Conservation (phyloP, 208 protist species). For the Crithidia sp. region DNA sequence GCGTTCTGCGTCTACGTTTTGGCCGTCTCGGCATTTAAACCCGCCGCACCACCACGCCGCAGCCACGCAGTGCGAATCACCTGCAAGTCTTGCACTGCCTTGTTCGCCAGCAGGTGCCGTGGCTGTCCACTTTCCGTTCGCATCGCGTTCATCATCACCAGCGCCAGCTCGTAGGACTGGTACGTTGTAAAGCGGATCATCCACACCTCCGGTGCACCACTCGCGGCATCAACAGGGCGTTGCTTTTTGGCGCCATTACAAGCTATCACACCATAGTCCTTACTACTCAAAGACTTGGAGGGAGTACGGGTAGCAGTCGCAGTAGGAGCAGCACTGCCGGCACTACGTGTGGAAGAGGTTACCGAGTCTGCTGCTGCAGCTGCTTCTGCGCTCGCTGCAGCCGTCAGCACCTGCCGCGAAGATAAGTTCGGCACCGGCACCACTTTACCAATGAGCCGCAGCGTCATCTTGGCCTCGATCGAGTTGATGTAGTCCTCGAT, state of each 20-base stretch:
- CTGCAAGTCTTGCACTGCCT: slow-evolving; percentile 7
- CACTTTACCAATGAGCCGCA: slow-evolving; percentile 5
- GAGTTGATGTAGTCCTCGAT: slow-evolving; percentile 1
- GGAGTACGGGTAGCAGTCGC: not conserved
- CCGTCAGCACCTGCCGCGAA: not conserved
- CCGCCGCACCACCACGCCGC: not conserved
- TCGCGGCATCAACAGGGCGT: not conserved
- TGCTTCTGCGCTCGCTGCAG: not conserved
- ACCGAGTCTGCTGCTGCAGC: too few species aligned
- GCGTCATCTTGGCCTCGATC: slow-evolving; percentile 13
- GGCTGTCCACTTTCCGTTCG: not conserved
- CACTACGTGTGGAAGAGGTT: not conserved
- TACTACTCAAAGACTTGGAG: not conserved
- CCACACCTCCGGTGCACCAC: not conserved
- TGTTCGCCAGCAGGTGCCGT: not conserved
- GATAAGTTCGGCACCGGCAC: slow-evolving; percentile 12
- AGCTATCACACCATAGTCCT: not conserved
- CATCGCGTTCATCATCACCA: slow-evolving; percentile 1
- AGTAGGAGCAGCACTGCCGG: not conserved
- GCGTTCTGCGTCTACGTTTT: not conserved
- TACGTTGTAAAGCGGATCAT: slow-evolving; percentile 15
- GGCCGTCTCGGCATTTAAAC: not conserved
- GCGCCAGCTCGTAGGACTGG: slow-evolving; percentile 9
- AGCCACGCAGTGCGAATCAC: not conserved
- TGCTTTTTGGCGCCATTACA: not conserved